A percentile compares a stretch with the other conserved stretches of the same genome.
Evolutionary conservation across 2,329 filamentous ascomycete species (phyloP).

Genomic region (Fusarium tanahbumbuense): DNA sequence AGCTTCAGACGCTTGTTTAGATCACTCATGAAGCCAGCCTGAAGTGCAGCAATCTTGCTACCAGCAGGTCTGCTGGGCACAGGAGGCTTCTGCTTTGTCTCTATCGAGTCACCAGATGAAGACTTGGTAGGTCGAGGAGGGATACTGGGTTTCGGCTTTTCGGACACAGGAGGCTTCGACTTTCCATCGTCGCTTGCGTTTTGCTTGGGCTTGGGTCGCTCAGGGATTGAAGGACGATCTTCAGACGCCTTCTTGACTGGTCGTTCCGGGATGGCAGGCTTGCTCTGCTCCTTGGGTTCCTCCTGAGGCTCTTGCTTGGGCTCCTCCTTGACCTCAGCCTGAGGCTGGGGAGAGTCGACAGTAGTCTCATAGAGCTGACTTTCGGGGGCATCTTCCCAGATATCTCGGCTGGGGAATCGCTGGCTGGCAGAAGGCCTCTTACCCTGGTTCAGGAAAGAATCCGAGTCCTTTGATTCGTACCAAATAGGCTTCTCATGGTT

Average conservation of each 20-base stretch:
- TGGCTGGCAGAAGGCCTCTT: slow-evolving; percentile 68
- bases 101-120: slow-evolving; percentile 55
- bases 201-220: slow-evolving; percentile 65
- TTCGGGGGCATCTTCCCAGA: slow-evolving; percentile 95
- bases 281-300: slow-evolving; percentile 46
- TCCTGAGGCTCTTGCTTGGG: slow-evolving; percentile 35
- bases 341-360: slow-evolving; percentile 57
- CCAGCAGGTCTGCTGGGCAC: slow-evolving; percentile 80
- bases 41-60: slow-evolving; percentile 89
- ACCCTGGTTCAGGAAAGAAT: slow-evolving; percentile 58
- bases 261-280: slow-evolving; percentile 48
- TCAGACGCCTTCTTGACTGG: slow-evolving; percentile 55
- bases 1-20: slow-evolving; percentile 89
- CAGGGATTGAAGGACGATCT: slow-evolving; percentile 61
- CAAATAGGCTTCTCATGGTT: slow-evolving; percentile 56
- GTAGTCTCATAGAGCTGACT: slow-evolving; percentile 83
- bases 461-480: slow-evolving; percentile 57
- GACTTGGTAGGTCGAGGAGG: slow-evolving; percentile 72
- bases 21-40: slow-evolving; percentile 92
- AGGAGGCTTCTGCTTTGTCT: slow-evolving; percentile 79
- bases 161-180: slow-evolving; percentile 59
- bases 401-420: slow-evolving; percentile 89
- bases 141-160: slow-evolving; percentile 68
- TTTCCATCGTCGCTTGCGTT: slow-evolving; percentile 53
- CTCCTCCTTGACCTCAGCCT: slow-evolving; percentile 42